These are phyloP conservation scores for Didymella segeticola DNA, from an alignment of 2,329 filamentous ascomycete genomes.

Conservation along the genomic window DNA sequence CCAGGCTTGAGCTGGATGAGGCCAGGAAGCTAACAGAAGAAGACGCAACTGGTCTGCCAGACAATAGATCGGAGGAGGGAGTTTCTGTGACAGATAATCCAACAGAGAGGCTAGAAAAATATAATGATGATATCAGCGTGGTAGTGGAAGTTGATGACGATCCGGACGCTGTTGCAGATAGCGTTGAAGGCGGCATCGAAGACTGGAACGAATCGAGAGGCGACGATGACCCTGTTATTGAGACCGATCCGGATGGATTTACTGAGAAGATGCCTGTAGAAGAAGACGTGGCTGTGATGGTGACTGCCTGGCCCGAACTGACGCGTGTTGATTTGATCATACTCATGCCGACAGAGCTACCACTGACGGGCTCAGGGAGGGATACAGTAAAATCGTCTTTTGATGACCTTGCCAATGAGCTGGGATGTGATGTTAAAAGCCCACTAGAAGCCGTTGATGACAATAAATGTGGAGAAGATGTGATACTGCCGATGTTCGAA, in stretches of 20 bases:
- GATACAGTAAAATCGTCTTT: conserved; percentile 15
- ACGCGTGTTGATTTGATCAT: background rate
- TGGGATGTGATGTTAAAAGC: background rate
- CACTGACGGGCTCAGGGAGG: background rate
- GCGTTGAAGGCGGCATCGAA: background rate
- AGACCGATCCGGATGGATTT: background rate
- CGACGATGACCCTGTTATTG: background rate
- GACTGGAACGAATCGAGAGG: background rate
- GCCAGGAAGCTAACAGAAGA: too few species aligned
- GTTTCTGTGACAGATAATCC: background rate
- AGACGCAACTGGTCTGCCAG: too few species aligned
- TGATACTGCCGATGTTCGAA: background rate
- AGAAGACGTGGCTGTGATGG: background rate
- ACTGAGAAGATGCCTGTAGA: background rate
- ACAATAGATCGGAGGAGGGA: too few species aligned
- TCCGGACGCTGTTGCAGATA: background rate
- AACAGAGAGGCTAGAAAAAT: too few species aligned
- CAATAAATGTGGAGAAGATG: background rate
- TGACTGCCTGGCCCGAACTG: background rate
- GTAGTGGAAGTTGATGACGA: background rate
- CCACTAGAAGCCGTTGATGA: background rate
- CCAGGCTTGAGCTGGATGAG: too few species aligned
- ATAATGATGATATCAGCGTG: background rate
- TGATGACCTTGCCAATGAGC: background rate
- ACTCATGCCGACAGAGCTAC: background rate